phyloP scores from a whole-genome alignment of 495 filamentous ascomycete genomes.

The Friedmanniomyces endolithicus region DNA sequence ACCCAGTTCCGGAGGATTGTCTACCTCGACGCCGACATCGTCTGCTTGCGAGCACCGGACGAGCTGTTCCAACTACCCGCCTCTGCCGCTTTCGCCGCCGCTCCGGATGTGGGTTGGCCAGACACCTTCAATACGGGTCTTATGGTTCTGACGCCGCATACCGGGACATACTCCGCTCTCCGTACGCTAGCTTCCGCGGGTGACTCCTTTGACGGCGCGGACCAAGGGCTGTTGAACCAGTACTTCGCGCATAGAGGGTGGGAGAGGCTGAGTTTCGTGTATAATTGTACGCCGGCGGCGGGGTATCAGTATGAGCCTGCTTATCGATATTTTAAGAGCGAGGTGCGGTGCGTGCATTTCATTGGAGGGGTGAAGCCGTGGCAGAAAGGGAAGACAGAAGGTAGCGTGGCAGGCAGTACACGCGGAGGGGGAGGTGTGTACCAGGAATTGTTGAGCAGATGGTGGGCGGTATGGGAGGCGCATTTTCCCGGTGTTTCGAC shows the following conservation, averaged over 20 bases:
- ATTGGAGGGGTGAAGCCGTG: slow-evolving; percentile 89
- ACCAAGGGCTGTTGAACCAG: slow-evolving; percentile 92
- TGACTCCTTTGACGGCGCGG: slow-evolving; percentile 92
- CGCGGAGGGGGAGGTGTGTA: slow-evolving; percentile 46
- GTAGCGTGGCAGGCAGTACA: slow-evolving; percentile 21
- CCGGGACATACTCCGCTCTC: slow-evolving; percentile 77
- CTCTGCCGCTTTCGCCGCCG: slow-evolving; percentile 67
- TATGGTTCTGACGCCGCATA: slow-evolving; percentile 77
- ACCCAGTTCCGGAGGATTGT: slow-evolving; percentile 81
- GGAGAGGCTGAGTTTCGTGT: slow-evolving; percentile 84
- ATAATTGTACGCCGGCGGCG: slow-evolving; percentile 89
- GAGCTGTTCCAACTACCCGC: slow-evolving; percentile 72
- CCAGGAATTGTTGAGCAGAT: slow-evolving; percentile 65
- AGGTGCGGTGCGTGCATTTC: slow-evolving; percentile 81
- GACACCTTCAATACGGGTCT: slow-evolving; percentile 96
- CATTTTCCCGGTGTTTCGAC: slow-evolving; percentile 49
- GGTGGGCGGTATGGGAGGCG: slow-evolving; percentile 87
- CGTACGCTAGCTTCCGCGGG: slow-evolving; percentile 69
- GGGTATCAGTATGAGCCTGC: slow-evolving; percentile 94
- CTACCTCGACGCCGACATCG: slow-evolving; percentile 84
- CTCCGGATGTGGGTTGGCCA: slow-evolving; percentile 94
- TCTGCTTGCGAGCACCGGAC: slow-evolving; percentile 76
- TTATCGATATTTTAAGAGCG: slow-evolving; percentile 80
- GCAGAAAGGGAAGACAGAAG: slow-evolving; percentile 51
- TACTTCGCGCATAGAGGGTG: slow-evolving; percentile 64